These are phyloP conservation scores for Spongospora subterranea DNA, from an alignment of 208 protist genomes.

Conservation along the genomic window DNA sequence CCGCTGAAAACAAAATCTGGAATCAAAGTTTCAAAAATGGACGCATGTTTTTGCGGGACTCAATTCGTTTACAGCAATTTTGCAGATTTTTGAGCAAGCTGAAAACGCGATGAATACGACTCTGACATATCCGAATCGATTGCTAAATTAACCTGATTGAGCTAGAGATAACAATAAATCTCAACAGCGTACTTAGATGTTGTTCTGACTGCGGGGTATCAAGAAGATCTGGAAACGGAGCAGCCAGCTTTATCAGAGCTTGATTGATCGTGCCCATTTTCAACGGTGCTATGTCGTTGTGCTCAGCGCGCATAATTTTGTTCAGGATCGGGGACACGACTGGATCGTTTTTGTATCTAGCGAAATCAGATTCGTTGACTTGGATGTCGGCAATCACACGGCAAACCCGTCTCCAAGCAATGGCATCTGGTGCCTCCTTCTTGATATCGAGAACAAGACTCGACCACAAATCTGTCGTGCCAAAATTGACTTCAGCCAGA, in stretches of 20 bases:
- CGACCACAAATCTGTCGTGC: constrained; percentile 40
- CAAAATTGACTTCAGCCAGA: background rate
- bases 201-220: background rate
- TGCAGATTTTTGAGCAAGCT: background rate
- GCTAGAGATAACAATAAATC: background rate
- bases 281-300: background rate
- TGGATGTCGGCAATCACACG: constrained; percentile 22
- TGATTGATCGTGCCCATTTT: constrained; percentile 53
- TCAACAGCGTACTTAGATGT: background rate
- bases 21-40: background rate
- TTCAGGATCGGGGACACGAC: constrained; percentile 44
- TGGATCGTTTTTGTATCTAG: constrained; percentile 42
- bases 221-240: background rate
- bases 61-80: constrained; percentile 7
- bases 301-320: constrained; percentile 17
- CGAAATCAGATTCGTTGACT: constrained; percentile 1
- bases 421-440: background rate
- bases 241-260: background rate
- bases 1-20: constrained; percentile 40
- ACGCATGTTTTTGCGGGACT: background rate
- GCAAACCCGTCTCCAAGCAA: constrained; percentile 9
- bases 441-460: background rate
- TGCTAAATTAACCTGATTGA: background rate
- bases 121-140: background rate
- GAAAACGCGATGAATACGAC: background rate